Conservation (phyloP, 495 filamentous ascomycete genomes). For the Physcia stellaris region DNA sequence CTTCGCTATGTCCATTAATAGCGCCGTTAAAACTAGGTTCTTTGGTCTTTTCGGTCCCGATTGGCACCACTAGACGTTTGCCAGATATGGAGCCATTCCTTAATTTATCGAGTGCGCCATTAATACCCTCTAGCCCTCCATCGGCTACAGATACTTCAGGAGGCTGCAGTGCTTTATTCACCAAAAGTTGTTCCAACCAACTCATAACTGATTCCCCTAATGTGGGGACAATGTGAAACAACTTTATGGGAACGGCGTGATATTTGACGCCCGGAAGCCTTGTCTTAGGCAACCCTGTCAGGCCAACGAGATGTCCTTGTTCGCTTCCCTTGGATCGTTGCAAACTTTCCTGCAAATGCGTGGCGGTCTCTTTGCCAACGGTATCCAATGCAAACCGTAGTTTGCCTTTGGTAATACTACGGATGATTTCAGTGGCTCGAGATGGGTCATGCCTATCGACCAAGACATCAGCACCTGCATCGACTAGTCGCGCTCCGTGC, state of each 20-base stretch:
- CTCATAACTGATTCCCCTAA: conserved; percentile 41
- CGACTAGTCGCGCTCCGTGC: conserved; percentile 40
- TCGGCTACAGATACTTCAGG: conserved; percentile 46
- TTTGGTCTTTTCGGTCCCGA: conserved; percentile 2
- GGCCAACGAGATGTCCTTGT: conserved; percentile 42
- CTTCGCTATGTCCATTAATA: neutral
- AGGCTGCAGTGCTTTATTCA: conserved; percentile 29
- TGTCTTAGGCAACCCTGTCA: conserved; percentile 47
- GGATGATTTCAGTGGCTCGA: conserved; percentile 47
- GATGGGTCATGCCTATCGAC: conserved; percentile 46
- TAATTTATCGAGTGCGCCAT: conserved; percentile 45
- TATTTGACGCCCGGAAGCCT: conserved; percentile 28
- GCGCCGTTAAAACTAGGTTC: neutral
- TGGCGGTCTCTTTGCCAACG: conserved; percentile 42
- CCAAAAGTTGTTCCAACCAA: conserved; percentile 48
- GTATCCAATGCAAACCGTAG: conserved; percentile 52
- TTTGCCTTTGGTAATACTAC: conserved; percentile 34
- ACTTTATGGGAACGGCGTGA: conserved; percentile 54
- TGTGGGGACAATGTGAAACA: conserved; percentile 46
- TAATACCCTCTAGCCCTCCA: conserved; percentile 46
- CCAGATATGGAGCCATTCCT: conserved; percentile 42
- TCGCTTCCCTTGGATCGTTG: conserved; percentile 11
- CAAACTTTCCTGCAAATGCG: conserved; percentile 33
- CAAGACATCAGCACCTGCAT: conserved; percentile 41
- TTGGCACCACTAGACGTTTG: conserved; percentile 43